Conservation (phyloP, 192 early-diverging fungal species). For the Geosiphon pyriformis region DNA sequence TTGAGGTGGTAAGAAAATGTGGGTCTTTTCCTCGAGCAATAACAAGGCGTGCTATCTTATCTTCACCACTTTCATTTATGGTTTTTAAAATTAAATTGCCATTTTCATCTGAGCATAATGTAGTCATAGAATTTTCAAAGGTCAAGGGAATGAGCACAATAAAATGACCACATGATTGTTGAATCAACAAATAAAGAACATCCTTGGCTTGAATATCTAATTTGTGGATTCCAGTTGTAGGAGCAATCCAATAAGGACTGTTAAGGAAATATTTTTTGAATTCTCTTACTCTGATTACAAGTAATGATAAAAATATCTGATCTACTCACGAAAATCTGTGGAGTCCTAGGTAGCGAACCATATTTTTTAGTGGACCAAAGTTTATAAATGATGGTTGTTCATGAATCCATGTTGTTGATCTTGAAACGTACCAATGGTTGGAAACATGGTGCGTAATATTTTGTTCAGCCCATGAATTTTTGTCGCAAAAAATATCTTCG, state of each 20-base stretch:
- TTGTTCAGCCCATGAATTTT: neutral
- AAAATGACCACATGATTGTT: conserved; percentile 18
- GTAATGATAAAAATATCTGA: neutral
- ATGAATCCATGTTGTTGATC: neutral
- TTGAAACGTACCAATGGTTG: neutral
- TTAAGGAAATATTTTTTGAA: neutral
- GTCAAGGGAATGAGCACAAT: conserved; percentile 8
- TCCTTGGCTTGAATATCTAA: conserved; percentile 3
- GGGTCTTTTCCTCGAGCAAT: conserved; percentile 11
- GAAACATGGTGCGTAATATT: neutral
- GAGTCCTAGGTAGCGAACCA: conserved; percentile 5
- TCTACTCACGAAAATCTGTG: conserved; percentile 3
- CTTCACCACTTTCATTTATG: neutral
- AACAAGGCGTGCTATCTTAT: neutral
- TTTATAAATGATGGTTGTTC: neutral
- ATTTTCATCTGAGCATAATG: conserved; percentile 12
- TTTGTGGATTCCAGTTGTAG: neutral
- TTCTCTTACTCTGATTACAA: neutral
- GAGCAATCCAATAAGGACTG: conserved; percentile 4
- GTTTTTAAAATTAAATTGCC: conserved; percentile 2
- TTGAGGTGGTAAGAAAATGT: neutral
- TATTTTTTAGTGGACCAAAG: neutral
- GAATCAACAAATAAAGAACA: conserved; percentile 16
- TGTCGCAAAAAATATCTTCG: neutral
- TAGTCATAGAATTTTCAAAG: neutral